Base-by-base conservation (phyloP, 306 rosid species). In the Gastrolobium bilobum region DNA sequence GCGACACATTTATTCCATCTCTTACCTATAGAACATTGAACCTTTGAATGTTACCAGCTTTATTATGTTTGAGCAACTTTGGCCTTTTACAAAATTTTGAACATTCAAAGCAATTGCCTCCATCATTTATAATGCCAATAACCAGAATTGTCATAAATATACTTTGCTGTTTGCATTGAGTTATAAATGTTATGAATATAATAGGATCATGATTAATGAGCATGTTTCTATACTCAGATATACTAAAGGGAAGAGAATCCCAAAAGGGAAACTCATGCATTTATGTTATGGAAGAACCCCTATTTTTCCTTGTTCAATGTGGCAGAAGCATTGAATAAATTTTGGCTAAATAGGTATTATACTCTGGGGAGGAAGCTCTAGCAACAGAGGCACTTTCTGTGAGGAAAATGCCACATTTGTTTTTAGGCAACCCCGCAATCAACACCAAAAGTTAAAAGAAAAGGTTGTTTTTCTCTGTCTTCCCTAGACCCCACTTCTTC, bases 381-480 rank as follows among this genome's bases (percentile, higher is more conserved):
- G 11, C 30, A 10, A 29, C 11, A 10, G 14, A 20, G 8, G 4
- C 4, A 43, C 53, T 54, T 30, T 30, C 14, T 47, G 20, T n/a
- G 52, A 62, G 60, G 43, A 79, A 60, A 63, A 57, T 62, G 61
- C 34, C 61, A 46, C 48, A 14, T 35, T 11, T 7, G 69, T 31
- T 46, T 20, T 4, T 38, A 29, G 69, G 71, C 11, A 79, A 71
- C 39, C 77, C 73, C 74, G 47, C 70, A 58, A 15, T 47, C 35
- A 73, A 6, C 52, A 62, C 15, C 71, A 67, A 37, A 78, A 82
- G 81, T 66, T 71, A 46, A 68, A 83, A 68, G 30, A 75, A 73
- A 82, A 82, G 76, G 59, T 14, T 64, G 53, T 39, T 73, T 8
- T 38, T 63, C 29, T 38, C 52, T 57, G 72, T 68, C 73, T 48